Percentiles rank a stretch among this genome's conserved stretches.
phyloP scores from a whole-genome alignment of 495 filamentous ascomycete genomes.

The Jackrogersella minutella region DNA sequence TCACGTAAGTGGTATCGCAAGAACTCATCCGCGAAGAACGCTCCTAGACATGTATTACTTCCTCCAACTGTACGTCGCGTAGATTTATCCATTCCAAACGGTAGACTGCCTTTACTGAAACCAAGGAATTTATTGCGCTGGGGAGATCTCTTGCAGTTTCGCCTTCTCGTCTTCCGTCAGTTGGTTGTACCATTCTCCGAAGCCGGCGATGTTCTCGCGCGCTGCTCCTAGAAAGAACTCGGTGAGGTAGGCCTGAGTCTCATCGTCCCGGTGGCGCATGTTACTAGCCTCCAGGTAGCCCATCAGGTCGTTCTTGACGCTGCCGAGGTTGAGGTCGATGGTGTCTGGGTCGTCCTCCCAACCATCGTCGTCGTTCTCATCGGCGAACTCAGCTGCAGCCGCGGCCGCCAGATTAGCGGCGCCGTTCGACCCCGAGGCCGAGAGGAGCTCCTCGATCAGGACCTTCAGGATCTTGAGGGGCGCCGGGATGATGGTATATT shows the following conservation, averaged over 20 bases:
- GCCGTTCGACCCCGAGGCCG: slow-evolving; percentile 60
- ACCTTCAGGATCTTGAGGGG: slow-evolving; percentile 96
- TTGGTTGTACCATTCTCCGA: slow-evolving; percentile 74
- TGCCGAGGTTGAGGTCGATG: slow-evolving; percentile 73
- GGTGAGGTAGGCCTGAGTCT: slow-evolving; percentile 82
- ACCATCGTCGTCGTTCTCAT: slow-evolving; percentile 73
- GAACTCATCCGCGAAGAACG: too few species aligned
- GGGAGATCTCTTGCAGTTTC: slow-evolving; percentile 64
- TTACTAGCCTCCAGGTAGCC: slow-evolving; percentile 69
- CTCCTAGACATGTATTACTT: too few species aligned
- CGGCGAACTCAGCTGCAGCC: slow-evolving; percentile 60
- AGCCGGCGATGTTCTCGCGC: slow-evolving; percentile 70
- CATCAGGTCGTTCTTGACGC: slow-evolving; percentile 81
- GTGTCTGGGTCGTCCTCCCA: slow-evolving; percentile 90
- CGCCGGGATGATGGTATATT: slow-evolving; percentile 86
- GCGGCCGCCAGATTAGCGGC: slow-evolving; percentile 63
- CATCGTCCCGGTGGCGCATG: slow-evolving; percentile 81
- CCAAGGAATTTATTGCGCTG: slow-evolving; percentile 17
- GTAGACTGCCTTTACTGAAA: too few species aligned
- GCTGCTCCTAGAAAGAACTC: slow-evolving; percentile 82
- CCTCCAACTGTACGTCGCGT: too few species aligned
- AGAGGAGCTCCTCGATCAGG: slow-evolving; percentile 84
- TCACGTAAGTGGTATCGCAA: too few species aligned
- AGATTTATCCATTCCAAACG: too few species aligned
- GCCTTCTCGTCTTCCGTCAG: slow-evolving; percentile 77